Base-by-base conservation (phyloP, 768 basidiomycete genomes). In the Trametes coccinea region DNA sequence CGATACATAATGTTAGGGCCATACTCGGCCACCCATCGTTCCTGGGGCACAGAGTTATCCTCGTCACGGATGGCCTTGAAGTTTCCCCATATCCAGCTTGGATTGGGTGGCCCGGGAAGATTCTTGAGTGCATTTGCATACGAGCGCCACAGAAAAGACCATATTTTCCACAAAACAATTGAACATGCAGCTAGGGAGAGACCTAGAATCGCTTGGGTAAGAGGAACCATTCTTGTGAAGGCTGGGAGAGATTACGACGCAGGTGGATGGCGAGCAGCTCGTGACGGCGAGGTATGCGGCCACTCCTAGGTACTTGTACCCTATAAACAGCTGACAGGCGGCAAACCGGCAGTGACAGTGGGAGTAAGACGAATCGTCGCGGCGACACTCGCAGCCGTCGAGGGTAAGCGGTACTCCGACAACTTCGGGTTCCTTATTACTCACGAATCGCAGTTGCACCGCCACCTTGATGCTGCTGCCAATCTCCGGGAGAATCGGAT, bases 51-150 rank as follows among this genome's bases (percentile, higher is more conserved):
- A 2, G 63, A 62, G 13, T 62, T 48, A 3, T 58, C 56, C 33
- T 55, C 77, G 5, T 78, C 69, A 66, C 70, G 72, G 3, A 86
- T 76, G 5, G 81, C 75, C 41, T 67, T 72, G 62, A 83, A 55
- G 66, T 85, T 79, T 7, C 86, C 85, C 55, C 71, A 83, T 11
- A 88, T 50, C 56, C 73, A 73, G 63, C 77, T 81, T 2, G 74
- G 53, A 54, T 68, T 79, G 16, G 77, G 73, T 0, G 85, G 85
- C 1, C 84, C 84, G 1, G 79, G 84, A 27, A 87, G 74, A 44
- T 75, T 62, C n/a, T 77, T 75, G 14, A 85, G 65, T 2, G 82
- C 77, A 0, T 82, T 82, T 10, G 33, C 53, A 41, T 44, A 49
- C 7, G 31, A 34, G 11, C 31, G 17, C 8, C 31, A 1, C 2